Evolutionary conservation across 371 early-diverging fungal species (phyloP), one percentile per base, ranked within the genome.

Genomic region (Parasitella parasitica): DNA sequence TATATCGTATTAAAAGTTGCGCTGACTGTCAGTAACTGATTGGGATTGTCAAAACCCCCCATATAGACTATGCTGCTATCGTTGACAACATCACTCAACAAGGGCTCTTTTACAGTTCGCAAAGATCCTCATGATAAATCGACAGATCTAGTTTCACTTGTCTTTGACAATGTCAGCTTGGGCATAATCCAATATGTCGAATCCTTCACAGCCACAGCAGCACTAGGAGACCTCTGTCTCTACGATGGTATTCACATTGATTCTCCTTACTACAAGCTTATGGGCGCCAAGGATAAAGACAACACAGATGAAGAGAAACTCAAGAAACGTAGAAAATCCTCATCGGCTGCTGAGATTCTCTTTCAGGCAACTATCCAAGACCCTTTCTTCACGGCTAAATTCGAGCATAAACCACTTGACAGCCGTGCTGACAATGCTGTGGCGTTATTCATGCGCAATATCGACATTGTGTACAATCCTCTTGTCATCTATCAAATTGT

Each of bases 401-500:
- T 92, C 69, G 96, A 96, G 63, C 83, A 92, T 62, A 90, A 91
- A 18, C 97, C 98, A 0, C 62, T 94, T 12, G 94, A 97, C 71
- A 86, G 80, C 13, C 87, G 92, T 28, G 94, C 95, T 0, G 97
- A 97, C 67, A 89, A 95, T 62, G 93, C 91, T 0, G 70, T 96
- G 11, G 80, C 82, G 0, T 74, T 97, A 37, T 84, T 87, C 48
- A 94, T 97, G 89, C 86, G 93, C 28, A 94, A 96, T 52, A 81
- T 97, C 48, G 91, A 97, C 65, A 90, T 97, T 57, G 83, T 97
- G 1, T 92, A 94, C 73, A 96, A 95, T 66, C 95, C 94, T 4
- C 61, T 72, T 11, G 85, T 91, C 0, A 86, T 97, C 32, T 77
- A 85, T 38, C 86, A 90, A 3, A 72, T 97, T 16, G 68, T 88